phyloP scores from a whole-genome alignment of 1,284 basidiomycete genomes.

The Porodaedalea pini region DNA sequence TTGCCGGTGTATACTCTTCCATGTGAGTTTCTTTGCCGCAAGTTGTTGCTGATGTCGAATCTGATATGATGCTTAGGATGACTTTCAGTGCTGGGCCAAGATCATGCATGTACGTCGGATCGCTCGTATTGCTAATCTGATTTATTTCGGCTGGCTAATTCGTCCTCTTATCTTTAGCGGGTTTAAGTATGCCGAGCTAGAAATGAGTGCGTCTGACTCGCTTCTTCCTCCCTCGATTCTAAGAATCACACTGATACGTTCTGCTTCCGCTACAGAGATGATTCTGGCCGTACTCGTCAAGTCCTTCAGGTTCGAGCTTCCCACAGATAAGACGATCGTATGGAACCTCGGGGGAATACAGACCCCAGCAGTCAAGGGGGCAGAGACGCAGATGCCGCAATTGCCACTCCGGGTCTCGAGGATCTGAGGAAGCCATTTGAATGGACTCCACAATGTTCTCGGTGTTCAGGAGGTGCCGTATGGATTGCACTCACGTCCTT shows the following conservation, averaged over 20 bases:
- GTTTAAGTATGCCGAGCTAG: slow-evolving; percentile 35
- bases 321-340: slow-evolving; percentile 22
- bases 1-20: slow-evolving; percentile 27
- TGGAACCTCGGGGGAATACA: slow-evolving; percentile 24
- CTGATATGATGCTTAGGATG: slow-evolving; percentile 28
- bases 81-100: slow-evolving; percentile 34
- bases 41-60: neutral
- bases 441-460: neutral
- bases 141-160: neutral
- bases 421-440: neutral
- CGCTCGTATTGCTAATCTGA: neutral
- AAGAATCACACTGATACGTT: neutral
- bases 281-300: slow-evolving; percentile 21
- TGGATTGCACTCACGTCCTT: neutral
- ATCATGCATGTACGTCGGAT: slow-evolving; percentile 32
- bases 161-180: slow-evolving; percentile 24
- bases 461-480: neutral
- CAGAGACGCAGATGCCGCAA: slow-evolving; percentile 16
- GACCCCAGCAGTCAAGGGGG: slow-evolving; percentile 17
- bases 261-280: slow-evolving; percentile 16
- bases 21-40: slow-evolving; percentile 20
- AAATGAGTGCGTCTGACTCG: slow-evolving; percentile 31
- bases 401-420: slow-evolving; percentile 17
- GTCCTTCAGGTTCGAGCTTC: slow-evolving; percentile 24
- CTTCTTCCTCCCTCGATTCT: neutral